Base-by-base conservation (phyloP, 2,329 filamentous ascomycete genomes). In the Periconia sp. region DNA sequence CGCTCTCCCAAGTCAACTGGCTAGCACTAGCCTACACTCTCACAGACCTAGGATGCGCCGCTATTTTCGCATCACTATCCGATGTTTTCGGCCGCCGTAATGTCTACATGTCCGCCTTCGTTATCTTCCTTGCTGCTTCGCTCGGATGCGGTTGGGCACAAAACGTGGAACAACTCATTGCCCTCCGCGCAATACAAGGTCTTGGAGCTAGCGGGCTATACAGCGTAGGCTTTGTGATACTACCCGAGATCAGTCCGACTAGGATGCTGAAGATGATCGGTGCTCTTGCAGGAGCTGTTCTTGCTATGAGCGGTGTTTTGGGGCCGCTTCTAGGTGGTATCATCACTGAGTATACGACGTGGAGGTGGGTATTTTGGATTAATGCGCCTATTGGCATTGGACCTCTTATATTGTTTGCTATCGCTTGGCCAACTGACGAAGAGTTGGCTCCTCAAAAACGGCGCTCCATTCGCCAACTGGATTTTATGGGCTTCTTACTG, bases 271-370 rank as follows among this genome's bases (percentile, higher is more conserved):
- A 44, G 15, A 27, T 52, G 23, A 47, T 41, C 18, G 40, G 43
- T 14, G 41, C 49, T 13, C 35, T 43, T 30, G 19, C 48, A 14
- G 46, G 42, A 11, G 33, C 20, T 6, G 50, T 47, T 1, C 15
- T 41, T 18, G 44, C 47, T 9, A 53, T 74, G 6, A 69, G 69
- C 14, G 51, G 63, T 17, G 66, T 69, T 3, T 37, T 62, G 37
- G 75, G 73, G 0, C 75, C 75, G 0, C 54, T 77, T 5, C 54
- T 77, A 9, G 75, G 75, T n/a, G 75, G 74, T 14, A 67, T 63
- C 3, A 68, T 76, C 19, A 74, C 70, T 2, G 49, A 66, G 20
- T 59, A 65, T 23, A 59, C 61, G 1, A 59, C 66, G 6, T 76
- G 74, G 74, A 62, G 73, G 27, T 74, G 71, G 70, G 64, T 63